Conservation (phyloP, 1,139 yeast genomes). For the Suhomyces chickasaworum region DNA sequence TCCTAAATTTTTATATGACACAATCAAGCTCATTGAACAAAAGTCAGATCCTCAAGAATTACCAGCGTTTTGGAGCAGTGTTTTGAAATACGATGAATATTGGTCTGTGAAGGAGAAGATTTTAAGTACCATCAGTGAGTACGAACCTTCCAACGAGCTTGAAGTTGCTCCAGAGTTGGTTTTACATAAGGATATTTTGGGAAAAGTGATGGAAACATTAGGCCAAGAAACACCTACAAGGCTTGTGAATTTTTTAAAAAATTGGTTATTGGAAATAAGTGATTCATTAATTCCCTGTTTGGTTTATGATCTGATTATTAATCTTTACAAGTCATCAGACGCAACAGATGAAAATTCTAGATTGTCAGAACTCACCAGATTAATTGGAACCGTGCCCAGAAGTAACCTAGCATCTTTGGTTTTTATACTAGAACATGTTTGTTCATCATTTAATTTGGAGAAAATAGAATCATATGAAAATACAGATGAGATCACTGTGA, state of each 20-base stretch:
- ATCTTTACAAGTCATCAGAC: conserved; percentile 22
- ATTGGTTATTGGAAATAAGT: conserved; percentile 47
- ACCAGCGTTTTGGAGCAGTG: conserved; percentile 30
- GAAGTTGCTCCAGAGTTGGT: conserved; percentile 24
- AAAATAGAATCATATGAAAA: conserved; percentile 32
- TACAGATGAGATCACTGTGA: conserved; percentile 26
- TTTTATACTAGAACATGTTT: conserved; percentile 40
- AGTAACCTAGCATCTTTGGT: conserved; percentile 45
- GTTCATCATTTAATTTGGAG: conserved; percentile 28
- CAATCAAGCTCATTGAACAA: conserved; percentile 27
- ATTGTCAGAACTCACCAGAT: conserved; percentile 26
- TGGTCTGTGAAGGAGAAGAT: conserved; percentile 41
- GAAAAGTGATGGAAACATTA: conserved; percentile 22
- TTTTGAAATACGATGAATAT: conserved; percentile 36
- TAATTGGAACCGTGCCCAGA: conserved; percentile 41
- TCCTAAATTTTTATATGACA: conserved; percentile 36
- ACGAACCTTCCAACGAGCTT: conserved; percentile 15
- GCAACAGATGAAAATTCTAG: conserved; percentile 8
- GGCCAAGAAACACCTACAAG: conserved; percentile 13
- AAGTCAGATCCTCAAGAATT: conserved; percentile 9
- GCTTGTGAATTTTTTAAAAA: conserved; percentile 37
- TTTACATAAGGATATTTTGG: conserved; percentile 29
- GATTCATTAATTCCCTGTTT: conserved; percentile 50
- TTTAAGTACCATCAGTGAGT: conserved; percentile 27
- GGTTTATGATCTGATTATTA: conserved; percentile 39